These are phyloP conservation scores for Arachis hypogaea DNA, from an alignment of 306 rosid species.

Conservation along the genomic window DNA sequence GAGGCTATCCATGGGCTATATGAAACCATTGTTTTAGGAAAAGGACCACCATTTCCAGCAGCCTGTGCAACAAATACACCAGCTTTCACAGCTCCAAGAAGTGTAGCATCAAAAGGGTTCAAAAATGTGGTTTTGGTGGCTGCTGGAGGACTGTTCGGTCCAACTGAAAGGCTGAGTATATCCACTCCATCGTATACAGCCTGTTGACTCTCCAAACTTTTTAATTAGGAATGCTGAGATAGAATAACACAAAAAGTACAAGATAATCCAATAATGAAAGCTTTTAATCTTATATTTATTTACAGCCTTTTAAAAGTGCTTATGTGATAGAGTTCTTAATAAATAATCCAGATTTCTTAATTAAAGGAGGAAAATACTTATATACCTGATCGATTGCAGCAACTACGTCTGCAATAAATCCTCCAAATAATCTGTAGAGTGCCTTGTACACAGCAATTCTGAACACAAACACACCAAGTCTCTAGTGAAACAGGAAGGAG, in stretches of 20 bases:
- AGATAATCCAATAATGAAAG: constrained; percentile 14
- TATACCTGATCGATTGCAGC: constrained; percentile 98
- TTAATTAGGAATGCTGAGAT: constrained; percentile 28
- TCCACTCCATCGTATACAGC: constrained; percentile 98
- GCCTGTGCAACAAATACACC: constrained; percentile 99
- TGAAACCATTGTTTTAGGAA: constrained; percentile 93
- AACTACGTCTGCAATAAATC: constrained; percentile 95
- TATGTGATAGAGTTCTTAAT: not conserved
- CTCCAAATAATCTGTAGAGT: constrained; percentile 94
- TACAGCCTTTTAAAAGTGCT: not conserved
- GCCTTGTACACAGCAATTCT: constrained; percentile 99
- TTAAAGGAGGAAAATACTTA: constrained; percentile 25
- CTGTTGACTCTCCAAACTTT: constrained; percentile 55
- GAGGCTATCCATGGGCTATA: constrained; percentile 99
- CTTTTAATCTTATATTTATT: constrained; percentile 9
- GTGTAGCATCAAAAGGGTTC: constrained; percentile 98
- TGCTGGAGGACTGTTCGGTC: constrained; percentile 96
- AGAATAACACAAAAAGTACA: not conserved
- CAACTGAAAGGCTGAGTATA: constrained; percentile 98
- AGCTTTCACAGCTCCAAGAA: constrained; percentile 99
- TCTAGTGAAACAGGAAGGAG: constrained; percentile 33
- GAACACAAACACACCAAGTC: constrained; percentile 42
- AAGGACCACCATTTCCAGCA: constrained; percentile 99
- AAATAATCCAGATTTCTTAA: constrained; percentile 6
- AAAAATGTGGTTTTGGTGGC: constrained; percentile 81